Evolutionary conservation across 2,329 filamentous ascomycete genomes (phyloP).

Genomic region (Gnomoniopsis sp.): DNA sequence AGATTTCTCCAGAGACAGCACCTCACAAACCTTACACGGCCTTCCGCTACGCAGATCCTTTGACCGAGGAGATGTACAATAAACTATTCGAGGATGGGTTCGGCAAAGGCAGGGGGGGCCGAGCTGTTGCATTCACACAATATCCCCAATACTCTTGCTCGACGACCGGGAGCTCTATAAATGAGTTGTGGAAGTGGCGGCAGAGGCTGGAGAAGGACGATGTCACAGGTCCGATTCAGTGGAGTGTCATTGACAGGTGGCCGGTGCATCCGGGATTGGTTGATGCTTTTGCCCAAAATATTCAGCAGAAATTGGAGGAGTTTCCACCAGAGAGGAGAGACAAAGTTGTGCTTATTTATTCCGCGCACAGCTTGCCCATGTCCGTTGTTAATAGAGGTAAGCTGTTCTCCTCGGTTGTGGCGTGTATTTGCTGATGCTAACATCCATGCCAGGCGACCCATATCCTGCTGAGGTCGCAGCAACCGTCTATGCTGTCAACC

Average conservation of each 20-base stretch:
- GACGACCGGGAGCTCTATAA: constrained; percentile 91
- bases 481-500: constrained; percentile 96
- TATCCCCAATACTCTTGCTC: constrained; percentile 99
- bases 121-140: constrained; percentile 95
- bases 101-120: constrained; percentile 81
- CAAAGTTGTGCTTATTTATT: constrained; percentile 84
- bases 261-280: constrained; percentile 87
- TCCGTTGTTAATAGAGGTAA: constrained; percentile 87
- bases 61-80: constrained; percentile 92
- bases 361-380: constrained; percentile 95
- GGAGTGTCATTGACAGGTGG: constrained; percentile 99
- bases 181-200: constrained; percentile 97
- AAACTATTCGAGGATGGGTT: constrained; percentile 84
- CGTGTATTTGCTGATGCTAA: constrained; percentile 24
- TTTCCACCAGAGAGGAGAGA: constrained; percentile 80
- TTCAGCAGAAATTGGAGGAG: constrained; percentile 77
- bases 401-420: constrained; percentile 13
- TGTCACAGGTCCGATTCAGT: constrained; percentile 71
- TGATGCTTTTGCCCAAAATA: constrained; percentile 88
- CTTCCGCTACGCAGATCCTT: constrained; percentile 88
- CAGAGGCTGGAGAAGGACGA: constrained; percentile 73
- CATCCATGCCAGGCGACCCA: constrained; percentile 65
- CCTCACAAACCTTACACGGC: constrained; percentile 97
- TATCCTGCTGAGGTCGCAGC: constrained; percentile 95
- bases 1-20: constrained; percentile 85